Base-by-base conservation (phyloP, 176 grass and related monocot species). In the Leersia perrieri region DNA sequence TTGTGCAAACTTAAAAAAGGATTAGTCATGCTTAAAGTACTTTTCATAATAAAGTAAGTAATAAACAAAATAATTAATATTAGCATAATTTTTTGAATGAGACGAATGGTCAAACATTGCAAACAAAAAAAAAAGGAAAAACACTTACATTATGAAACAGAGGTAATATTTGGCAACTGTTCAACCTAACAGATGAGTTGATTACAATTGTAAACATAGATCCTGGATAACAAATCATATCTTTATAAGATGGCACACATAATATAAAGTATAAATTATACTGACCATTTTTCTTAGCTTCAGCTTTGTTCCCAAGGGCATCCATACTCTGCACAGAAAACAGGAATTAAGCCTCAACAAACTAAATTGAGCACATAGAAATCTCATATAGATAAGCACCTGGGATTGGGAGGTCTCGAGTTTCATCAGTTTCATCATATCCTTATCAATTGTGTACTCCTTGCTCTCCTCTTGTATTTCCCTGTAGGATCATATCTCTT, bases 241-340 rank as follows among this genome's bases (percentile, higher is more conserved):
- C 49, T 1, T 66, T 40, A 60, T 25, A 44, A 67, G 58, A 76
- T 63, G 40, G 83, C 31, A 40, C 20, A 55, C 1, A 71, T 11
- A 29, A 41, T 22, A 35, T 2, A 60, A 49, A 77, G 10, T 41
- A 12, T 41, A 23, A 61, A 71, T 11, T 28, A 35, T 35, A 66
- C 72, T 87, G 22, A 76, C 80, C 71, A 72, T 77, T 70, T 87
- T 81, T 91, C 22, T 84, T 85, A 75, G 36, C 68, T 30, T 61
- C 87, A 65, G 31, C 32, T 87, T 65, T 84, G 53, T 60, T 77
- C 36, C 35, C 29, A 5, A 38, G 36, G 44, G 18, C 7, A 76
- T 64, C 57, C 30, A 23, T 63, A 10, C 16, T 34, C 89, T 87
- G 85, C 67, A 79, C 34, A 60, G 27, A 68, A 77, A 87, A 61